Base-by-base conservation (phyloP, 2,329 filamentous ascomycete genomes). In the Penicillium griseofulvum region DNA sequence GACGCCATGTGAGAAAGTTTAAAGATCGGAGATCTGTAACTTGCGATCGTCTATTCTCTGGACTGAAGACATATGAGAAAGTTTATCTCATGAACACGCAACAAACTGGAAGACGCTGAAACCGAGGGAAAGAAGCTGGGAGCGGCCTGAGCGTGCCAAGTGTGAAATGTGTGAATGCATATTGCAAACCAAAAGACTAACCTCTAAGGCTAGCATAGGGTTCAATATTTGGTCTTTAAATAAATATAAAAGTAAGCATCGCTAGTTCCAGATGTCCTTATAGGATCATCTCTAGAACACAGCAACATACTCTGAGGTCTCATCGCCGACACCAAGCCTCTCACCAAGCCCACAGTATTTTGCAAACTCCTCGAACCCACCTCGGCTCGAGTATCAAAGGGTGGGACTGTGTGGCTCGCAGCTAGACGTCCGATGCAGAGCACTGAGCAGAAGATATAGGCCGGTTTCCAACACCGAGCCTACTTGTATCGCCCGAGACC, bases 361-460 rank as follows among this genome's bases (percentile, higher is more conserved):
- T 31, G 49, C 2, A 22, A 60, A 11, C 42, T 57, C 37, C 58
- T 61, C 1, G 44, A 58, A 6, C 59, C 64, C 10, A 66, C 59
- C 0, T 57, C 70, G 41, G n/a, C 46, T 72, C 19, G 43, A 60
- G 16, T 67, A 64, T 24, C 54, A 61, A 29, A 6, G 42, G 12
- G 29, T 53, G 36, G 44, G 70, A 4, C 60, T 70, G 10, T 65
- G 67, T 16, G 65, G 61, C 33, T 64, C 67, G 10, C 34, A 64
- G 4, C 61, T 81, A 31, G 56, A 57, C 8, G 26, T 17, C 19
- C 26, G 6, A n/a, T 14, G 62, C 64, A 29, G 72, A 74, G 37
- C 75, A 78, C 61, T 76, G 75, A 26, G 56, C 59, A 44, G 75
- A 74, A 19, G 78, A 73, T 6, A 63, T 60, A 9, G 76, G 73